phyloP scores from a whole-genome alignment of 2,329 filamentous ascomycete genomes.

The Exophiala viscosa region DNA sequence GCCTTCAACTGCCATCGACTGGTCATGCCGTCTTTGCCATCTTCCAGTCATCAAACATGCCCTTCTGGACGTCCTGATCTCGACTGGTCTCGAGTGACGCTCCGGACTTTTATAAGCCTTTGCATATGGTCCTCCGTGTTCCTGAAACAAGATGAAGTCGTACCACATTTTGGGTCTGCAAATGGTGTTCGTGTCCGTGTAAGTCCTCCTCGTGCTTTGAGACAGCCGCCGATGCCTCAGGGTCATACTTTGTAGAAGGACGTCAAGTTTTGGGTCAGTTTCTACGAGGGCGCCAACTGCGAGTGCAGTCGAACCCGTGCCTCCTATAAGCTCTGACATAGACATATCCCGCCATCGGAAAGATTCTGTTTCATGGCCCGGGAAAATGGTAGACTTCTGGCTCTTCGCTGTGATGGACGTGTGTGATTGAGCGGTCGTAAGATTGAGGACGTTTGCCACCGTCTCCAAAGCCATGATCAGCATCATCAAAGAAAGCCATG shows the following conservation, averaged over 20 bases:
- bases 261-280: background rate
- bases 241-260: background rate
- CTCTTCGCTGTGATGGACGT: background rate
- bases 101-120: slow-evolving; percentile 2
- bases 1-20: slow-evolving; percentile 20
- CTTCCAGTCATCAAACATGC: slow-evolving; percentile 18
- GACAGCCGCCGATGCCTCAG: slow-evolving; percentile 14
- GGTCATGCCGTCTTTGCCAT: slow-evolving; percentile 19
- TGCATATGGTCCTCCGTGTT: slow-evolving; percentile 1
- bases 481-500: slow-evolving; percentile 7
- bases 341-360: slow-evolving; percentile 14
- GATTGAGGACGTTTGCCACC: slow-evolving; percentile 7
- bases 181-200: slow-evolving; percentile 15
- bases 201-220: slow-evolving; percentile 11
- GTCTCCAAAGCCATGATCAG: slow-evolving; percentile 2
- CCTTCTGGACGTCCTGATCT: slow-evolving; percentile 7
- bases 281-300: slow-evolving; percentile 16
- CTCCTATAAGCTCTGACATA: slow-evolving; percentile 12
- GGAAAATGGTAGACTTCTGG: background rate
- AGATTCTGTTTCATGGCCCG: slow-evolving; percentile 6
- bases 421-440: slow-evolving; percentile 9
- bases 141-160: slow-evolving; percentile 14
- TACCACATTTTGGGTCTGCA: slow-evolving; percentile 22
- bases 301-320: background rate
- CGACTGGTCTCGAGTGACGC: slow-evolving; percentile 7